A percentile compares a stretch with the other conserved stretches of the same genome.
Evolutionary conservation across 73 alveolate species (phyloP).

Genomic region (Paramecium sexaurelia): DNA sequence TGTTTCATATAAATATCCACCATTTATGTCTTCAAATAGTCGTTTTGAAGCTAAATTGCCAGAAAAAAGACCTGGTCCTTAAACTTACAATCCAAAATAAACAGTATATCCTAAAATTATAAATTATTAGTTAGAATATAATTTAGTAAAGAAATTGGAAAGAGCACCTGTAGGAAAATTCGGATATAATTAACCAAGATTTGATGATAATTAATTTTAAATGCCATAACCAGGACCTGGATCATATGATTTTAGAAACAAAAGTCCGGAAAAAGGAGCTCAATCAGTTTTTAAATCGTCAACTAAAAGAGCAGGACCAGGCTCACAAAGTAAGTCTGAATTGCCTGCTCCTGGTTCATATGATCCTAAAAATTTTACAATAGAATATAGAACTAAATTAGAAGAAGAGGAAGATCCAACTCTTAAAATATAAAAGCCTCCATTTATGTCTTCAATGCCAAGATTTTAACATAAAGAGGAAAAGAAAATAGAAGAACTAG

Average conservation of each 20-base stretch:
- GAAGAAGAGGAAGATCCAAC: slow-evolving; percentile 13
- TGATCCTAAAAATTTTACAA: background rate
- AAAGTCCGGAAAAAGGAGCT: background rate
- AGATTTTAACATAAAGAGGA: slow-evolving; percentile 26
- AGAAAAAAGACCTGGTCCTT: background rate
- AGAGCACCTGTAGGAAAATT: slow-evolving; percentile 51
- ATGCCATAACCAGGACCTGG: background rate
- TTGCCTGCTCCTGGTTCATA: slow-evolving; percentile 38
- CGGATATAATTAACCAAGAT: slow-evolving; percentile 45
- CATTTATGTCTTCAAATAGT: slow-evolving; percentile 19
- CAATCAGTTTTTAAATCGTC: slow-evolving; percentile 1
- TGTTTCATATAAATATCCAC: background rate
- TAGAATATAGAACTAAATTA: background rate
- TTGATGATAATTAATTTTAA: background rate
- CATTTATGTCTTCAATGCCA: slow-evolving; percentile 21
- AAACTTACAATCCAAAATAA: background rate
- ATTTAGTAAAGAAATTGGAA: background rate
- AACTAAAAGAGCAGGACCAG: background rate
- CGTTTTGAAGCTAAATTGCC: background rate
- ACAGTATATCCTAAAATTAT: background rate
- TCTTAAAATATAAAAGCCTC: slow-evolving; percentile 24
- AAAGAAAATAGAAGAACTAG: background rate
- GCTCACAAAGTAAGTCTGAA: background rate
- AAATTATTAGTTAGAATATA: background rate
- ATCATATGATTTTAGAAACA: background rate